phyloP scores from a whole-genome alignment of 108 stramenopile species.

The Seminavis robusta region DNA sequence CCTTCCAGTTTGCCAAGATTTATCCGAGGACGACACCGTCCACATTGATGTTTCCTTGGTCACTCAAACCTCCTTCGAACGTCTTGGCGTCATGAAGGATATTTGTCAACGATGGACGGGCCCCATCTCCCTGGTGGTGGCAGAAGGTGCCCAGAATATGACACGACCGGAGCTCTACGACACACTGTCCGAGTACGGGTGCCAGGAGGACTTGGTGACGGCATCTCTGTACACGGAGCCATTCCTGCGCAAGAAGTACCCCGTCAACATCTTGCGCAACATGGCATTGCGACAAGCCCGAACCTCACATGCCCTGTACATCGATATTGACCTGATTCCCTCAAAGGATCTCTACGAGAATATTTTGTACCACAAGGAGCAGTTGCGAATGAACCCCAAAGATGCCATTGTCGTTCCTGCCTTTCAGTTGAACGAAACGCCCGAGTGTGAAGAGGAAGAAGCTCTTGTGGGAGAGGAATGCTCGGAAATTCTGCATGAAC shows the following conservation, averaged over 20 bases:
- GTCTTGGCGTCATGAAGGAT: slow-evolving; percentile 76
- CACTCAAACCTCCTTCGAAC: slow-evolving; percentile 67
- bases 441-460: slow-evolving; percentile 17
- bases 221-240: not conserved
- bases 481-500: slow-evolving; percentile 53
- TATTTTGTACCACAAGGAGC: slow-evolving; percentile 4
- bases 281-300: slow-evolving; percentile 60
- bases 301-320: slow-evolving; percentile 75
- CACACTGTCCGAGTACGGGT: not conserved
- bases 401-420: slow-evolving; percentile 74
- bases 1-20: too few relatives aligned
- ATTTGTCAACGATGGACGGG: slow-evolving; percentile 75
- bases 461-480: slow-evolving; percentile 5
- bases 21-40: too few relatives aligned
- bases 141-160: too few relatives aligned
- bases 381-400: too few relatives aligned
- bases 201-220: not conserved
- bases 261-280: slow-evolving; percentile 88
- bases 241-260: slow-evolving; percentile 69
- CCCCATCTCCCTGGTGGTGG: too few relatives aligned
- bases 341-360: slow-evolving; percentile 54
- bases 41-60: slow-evolving; percentile 57
- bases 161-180: not conserved
- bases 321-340: slow-evolving; percentile 91
- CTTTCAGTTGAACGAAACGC: slow-evolving; percentile 57